Evolutionary conservation across 2,329 filamentous ascomycete genomes (phyloP).

Genomic region (Fusarium sp.): DNA sequence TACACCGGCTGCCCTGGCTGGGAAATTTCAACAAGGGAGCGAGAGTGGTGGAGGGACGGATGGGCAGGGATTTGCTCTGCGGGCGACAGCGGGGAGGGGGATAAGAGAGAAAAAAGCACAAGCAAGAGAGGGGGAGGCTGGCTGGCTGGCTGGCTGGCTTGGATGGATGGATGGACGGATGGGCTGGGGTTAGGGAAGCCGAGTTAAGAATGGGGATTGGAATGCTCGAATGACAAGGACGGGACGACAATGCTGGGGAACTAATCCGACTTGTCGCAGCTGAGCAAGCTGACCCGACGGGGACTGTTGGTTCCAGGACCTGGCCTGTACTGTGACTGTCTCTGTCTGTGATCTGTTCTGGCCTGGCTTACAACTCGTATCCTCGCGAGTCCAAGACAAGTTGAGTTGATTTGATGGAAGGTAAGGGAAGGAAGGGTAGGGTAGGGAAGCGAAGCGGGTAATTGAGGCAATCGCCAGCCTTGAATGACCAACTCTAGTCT

Average conservation of each 20-base stretch:
- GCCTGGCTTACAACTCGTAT: not conserved
- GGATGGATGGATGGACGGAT: not conserved
- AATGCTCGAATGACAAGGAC: conserved; percentile 25
- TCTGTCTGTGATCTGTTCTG: not conserved
- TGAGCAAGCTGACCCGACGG: not conserved
- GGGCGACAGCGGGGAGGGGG: conserved; percentile 17
- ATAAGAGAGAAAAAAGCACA: conserved; percentile 11
- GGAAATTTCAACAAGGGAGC: conserved; percentile 15
- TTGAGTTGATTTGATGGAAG: not conserved
- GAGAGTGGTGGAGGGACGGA: conserved; percentile 5
- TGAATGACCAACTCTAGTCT: conserved; percentile 3
- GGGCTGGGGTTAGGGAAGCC: conserved; percentile 20
- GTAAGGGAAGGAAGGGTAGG: too few relatives aligned
- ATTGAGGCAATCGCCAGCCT: not conserved
- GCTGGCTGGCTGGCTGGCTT: not conserved
- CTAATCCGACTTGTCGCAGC: not conserved
- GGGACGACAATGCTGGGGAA: not conserved
- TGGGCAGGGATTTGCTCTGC: conserved; percentile 18
- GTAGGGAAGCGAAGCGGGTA: not conserved
- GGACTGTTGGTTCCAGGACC: not conserved
- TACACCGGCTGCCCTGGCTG: conserved; percentile 19
- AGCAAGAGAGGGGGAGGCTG: conserved; percentile 5
- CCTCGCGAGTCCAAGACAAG: not conserved
- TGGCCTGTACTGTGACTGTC: not conserved
- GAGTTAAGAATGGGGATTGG: conserved; percentile 36